phyloP scores from a whole-genome alignment of 2,329 filamentous ascomycete genomes.

The Incumbomyces delicatus region DNA sequence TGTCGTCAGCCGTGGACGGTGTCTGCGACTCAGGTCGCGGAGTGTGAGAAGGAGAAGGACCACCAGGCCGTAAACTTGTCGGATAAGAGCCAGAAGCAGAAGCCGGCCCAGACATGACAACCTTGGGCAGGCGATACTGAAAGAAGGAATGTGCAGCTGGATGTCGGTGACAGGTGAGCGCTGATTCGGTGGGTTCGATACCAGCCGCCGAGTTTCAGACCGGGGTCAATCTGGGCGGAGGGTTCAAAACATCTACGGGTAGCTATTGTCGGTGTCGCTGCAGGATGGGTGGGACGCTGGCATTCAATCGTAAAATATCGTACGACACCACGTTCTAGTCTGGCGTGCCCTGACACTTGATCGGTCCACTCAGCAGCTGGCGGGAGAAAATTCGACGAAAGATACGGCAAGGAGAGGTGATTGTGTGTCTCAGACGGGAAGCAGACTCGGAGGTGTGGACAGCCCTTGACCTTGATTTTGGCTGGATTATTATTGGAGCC shows the following conservation, averaged over 20 bases:
- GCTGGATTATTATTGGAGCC: too few species aligned
- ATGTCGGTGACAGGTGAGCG: not conserved
- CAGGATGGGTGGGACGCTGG: too few species aligned
- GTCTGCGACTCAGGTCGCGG: constrained; percentile 11
- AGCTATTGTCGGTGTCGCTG: not conserved
- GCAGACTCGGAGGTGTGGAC: too few species aligned
- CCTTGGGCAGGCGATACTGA: not conserved
- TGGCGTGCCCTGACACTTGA: too few species aligned
- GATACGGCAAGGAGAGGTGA: too few species aligned
- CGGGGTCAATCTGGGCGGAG: not conserved
- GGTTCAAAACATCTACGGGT: too few species aligned
- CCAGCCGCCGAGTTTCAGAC: not conserved
- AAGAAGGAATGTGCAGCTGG: not conserved
- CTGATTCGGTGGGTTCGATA: not conserved
- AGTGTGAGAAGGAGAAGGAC: constrained; percentile 12
- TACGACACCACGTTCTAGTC: too few species aligned
- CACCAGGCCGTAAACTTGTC: constrained; percentile 14
- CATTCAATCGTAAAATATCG: too few species aligned
- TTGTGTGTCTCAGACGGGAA: too few species aligned
- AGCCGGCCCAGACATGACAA: constrained; percentile 4
- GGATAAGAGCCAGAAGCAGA: constrained; percentile 14
- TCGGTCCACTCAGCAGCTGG: too few species aligned
- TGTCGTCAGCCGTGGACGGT: not conserved
- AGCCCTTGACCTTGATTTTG: too few species aligned
- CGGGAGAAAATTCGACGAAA: too few species aligned